Evolutionary conservation across 805 yeast genomes (phyloP).

Genomic region (Kodamaea jinghongensis): DNA sequence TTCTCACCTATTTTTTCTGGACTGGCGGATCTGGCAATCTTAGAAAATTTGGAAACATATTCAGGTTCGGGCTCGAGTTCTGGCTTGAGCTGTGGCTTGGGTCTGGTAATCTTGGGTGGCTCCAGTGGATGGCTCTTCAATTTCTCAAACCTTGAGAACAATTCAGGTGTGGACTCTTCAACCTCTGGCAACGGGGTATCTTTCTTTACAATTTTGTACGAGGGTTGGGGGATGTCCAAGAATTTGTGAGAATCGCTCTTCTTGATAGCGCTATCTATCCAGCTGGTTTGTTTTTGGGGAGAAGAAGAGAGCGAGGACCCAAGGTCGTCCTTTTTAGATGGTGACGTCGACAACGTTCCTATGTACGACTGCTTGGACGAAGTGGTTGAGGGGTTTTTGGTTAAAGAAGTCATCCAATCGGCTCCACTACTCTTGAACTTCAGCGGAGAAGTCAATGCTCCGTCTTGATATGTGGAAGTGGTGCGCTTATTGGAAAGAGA

Average conservation of each 20-base stretch:
- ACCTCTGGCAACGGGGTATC: conserved; percentile 9
- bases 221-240: conserved; percentile 14
- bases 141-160: conserved; percentile 11
- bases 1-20: conserved; percentile 3
- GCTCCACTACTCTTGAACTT: neutral
- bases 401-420: conserved; percentile 16
- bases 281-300: conserved; percentile 11
- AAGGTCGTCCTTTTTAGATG: no score
- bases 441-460: conserved; percentile 3
- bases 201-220: conserved; percentile 11
- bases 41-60: conserved; percentile 6
- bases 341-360: neutral
- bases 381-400: neutral
- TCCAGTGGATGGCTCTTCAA: conserved; percentile 8
- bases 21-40: neutral
- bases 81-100: neutral
- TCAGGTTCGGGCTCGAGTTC: conserved; percentile 8
- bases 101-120: neutral
- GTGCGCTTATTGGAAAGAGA: conserved; percentile 11
- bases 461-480: conserved; percentile 9
- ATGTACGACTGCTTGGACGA: neutral
- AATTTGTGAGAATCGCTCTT: conserved; percentile 14
- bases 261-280: conserved; percentile 16
- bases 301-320: neutral
- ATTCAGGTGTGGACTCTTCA: conserved; percentile 12